Conservation (phyloP, 1,284 basidiomycete genomes). For the Cryptococcus wingfieldii region DNA sequence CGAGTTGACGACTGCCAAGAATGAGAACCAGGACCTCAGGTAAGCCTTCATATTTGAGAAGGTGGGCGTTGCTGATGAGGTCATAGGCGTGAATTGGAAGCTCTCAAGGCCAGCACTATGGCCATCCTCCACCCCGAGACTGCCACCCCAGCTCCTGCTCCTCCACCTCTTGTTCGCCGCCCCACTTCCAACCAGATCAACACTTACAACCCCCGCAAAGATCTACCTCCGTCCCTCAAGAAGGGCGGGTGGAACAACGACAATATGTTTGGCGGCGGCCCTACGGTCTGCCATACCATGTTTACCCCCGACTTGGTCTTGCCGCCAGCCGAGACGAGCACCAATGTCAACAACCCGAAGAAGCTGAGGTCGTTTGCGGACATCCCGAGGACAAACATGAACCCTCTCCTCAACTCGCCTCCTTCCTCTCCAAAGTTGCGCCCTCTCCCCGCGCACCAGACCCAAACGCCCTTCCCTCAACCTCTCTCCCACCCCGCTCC, state of each 20-base stretch:
- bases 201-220: slow-evolving; percentile 76
- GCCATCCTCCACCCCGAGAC: slow-evolving; percentile 50
- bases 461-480: slow-evolving; percentile 5
- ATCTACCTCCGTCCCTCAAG: slow-evolving; percentile 57
- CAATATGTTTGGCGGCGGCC: slow-evolving; percentile 55
- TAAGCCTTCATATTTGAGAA: slow-evolving; percentile 30
- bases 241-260: slow-evolving; percentile 65
- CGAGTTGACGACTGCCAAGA: slow-evolving; percentile 72
- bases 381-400: slow-evolving; percentile 63
- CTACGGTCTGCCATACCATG: slow-evolving; percentile 79
- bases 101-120: slow-evolving; percentile 64
- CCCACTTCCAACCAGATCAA: slow-evolving; percentile 21
- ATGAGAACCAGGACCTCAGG: slow-evolving; percentile 74
- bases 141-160: slow-evolving; percentile 35
- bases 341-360: neutral
- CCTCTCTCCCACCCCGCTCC: slow-evolving; percentile 27
- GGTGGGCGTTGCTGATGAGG: neutral
- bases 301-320: slow-evolving; percentile 61
- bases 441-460: neutral
- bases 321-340: slow-evolving; percentile 23
- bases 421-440: neutral
- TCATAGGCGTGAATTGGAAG: slow-evolving; percentile 67
- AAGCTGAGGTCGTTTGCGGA: slow-evolving; percentile 28
- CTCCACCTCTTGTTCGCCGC: slow-evolving; percentile 14
- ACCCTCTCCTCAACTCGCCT: slow-evolving; percentile 62